Conservation (phyloP, 495 filamentous ascomycete genomes). For the Talaromyces ruber region DNA sequence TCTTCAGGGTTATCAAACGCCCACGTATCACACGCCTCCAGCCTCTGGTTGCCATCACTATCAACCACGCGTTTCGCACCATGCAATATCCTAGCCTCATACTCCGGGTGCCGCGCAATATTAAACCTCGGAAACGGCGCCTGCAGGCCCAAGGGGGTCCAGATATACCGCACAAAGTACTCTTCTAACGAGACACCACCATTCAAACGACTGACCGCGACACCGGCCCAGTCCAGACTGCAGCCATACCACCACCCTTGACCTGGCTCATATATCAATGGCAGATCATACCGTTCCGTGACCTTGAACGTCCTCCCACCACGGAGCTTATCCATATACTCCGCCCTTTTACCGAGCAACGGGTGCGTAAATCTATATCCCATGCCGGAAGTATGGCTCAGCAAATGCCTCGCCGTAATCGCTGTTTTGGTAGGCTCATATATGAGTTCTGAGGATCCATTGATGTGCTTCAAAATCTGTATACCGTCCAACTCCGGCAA, state of each 20-base stretch:
- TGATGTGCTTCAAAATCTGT: not conserved
- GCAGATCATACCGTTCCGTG: not conserved
- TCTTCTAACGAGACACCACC: not conserved
- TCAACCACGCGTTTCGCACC: not conserved
- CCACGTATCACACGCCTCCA: not conserved
- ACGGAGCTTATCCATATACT: not conserved
- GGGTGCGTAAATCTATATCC: not conserved
- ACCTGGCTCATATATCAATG: not conserved
- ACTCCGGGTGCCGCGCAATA: not conserved
- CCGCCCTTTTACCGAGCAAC: not conserved
- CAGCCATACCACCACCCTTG: not conserved
- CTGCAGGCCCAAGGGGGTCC: not conserved
- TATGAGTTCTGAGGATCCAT: not conserved
- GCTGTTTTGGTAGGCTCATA: not conserved
- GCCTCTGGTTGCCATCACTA: not conserved
- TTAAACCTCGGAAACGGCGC: not conserved
- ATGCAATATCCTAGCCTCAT: not conserved
- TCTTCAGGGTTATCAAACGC: not conserved
- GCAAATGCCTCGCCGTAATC: not conserved
- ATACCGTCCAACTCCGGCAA: not conserved
- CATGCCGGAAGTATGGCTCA: not conserved
- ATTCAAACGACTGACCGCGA: not conserved
- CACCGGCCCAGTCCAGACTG: not conserved
- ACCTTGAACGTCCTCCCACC: not conserved
- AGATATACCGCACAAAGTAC: not conserved